These are phyloP conservation scores for Fusarium annulatum DNA, from an alignment of 2,329 filamentous ascomycete species.

Conservation along the genomic window DNA sequence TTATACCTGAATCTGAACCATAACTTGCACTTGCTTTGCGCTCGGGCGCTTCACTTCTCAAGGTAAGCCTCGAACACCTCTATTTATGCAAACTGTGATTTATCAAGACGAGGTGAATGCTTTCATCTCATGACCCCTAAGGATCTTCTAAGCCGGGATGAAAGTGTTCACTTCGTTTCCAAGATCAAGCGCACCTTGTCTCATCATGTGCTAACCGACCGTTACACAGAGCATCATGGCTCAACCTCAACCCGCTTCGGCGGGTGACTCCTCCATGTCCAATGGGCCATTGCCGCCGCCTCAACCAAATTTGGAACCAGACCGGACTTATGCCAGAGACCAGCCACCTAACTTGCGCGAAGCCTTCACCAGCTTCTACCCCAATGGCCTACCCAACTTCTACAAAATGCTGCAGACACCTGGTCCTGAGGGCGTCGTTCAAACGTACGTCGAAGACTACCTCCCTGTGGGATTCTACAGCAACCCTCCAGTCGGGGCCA, in stretches of 20 bases:
- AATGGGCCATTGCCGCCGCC: conserved; percentile 27
- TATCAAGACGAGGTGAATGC: background rate
- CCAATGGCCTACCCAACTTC: conserved; percentile 49
- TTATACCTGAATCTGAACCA: background rate
- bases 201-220: conserved; percentile 14
- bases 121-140: background rate
- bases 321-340: conserved; percentile 38
- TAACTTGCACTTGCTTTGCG: background rate
- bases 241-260: conserved; percentile 4
- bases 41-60: background rate
- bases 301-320: conserved; percentile 27
- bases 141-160: background rate
- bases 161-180: background rate
- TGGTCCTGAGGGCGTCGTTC: conserved; percentile 38
- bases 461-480: conserved; percentile 54
- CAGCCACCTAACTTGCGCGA: conserved; percentile 41
- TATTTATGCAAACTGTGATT: background rate
- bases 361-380: conserved; percentile 49
- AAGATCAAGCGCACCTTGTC: background rate
- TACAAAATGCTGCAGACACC: conserved; percentile 50
- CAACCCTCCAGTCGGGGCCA: conserved; percentile 45
- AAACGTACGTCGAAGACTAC: conserved; percentile 51
- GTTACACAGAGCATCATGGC: conserved; percentile 30
- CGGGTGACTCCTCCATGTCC: conserved; percentile 15
- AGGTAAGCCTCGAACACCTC: conserved; percentile 12